These are phyloP conservation scores for Athelia psychrophila DNA, from an alignment of 1,284 basidiomycete genomes.

Conservation along the genomic window DNA sequence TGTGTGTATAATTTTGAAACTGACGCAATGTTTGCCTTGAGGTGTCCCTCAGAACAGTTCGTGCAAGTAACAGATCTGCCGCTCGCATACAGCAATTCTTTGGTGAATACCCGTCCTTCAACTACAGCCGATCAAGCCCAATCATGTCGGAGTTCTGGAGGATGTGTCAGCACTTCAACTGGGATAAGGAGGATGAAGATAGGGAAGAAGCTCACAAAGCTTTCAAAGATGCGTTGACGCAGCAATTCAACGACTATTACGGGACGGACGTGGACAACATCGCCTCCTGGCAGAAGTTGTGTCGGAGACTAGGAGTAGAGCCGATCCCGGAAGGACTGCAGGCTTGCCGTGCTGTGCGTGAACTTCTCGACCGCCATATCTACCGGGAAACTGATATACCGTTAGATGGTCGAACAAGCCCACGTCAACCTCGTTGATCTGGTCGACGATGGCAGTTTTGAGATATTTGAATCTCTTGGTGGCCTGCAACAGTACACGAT, in stretches of 20 bases:
- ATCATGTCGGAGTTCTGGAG: conserved; percentile 20
- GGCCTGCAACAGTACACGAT: conserved; percentile 5
- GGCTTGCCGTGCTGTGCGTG: conserved; percentile 20
- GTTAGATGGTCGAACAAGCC: conserved; percentile 15
- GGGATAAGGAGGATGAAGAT: conserved; percentile 12
- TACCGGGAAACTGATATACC: not conserved
- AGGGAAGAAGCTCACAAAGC: conserved; percentile 8
- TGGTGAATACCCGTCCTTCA: conserved; percentile 9
- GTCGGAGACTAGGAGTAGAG: conserved; percentile 12
- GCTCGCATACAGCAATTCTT: not conserved
- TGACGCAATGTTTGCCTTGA: not conserved
- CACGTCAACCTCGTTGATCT: conserved; percentile 10
- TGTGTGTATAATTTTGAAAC: no score
- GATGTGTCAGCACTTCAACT: conserved; percentile 15
- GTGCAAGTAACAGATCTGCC: not conserved
- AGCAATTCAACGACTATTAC: conserved; percentile 29
- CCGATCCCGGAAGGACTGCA: conserved; percentile 20
- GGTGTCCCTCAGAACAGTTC: not conserved
- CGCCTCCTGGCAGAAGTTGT: conserved; percentile 28
- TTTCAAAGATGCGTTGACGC: conserved; percentile 23
- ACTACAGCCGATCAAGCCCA: conserved; percentile 14
- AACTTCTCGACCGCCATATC: not conserved
- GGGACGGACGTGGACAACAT: conserved; percentile 26
- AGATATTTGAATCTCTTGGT: conserved; percentile 2
- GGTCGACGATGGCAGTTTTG: conserved; percentile 3